Conservation (phyloP, 169 alveolate genomes). For the Blepharisma undulans region DNA sequence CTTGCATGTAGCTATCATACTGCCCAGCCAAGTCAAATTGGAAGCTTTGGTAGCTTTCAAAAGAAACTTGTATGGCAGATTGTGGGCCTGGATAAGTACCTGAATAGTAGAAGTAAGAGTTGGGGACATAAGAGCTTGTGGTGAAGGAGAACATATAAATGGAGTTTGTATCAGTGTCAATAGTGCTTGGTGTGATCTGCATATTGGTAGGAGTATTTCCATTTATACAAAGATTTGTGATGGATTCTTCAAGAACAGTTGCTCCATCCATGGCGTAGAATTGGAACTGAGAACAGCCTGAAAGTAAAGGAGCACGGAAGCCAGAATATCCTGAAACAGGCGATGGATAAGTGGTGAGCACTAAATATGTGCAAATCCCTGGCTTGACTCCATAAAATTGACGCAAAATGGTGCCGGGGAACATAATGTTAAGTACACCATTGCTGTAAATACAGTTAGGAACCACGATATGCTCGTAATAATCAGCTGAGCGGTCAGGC, state of each 20-base stretch:
- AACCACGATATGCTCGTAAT: background rate
- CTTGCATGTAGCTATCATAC: background rate
- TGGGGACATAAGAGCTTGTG: background rate
- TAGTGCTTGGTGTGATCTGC: background rate
- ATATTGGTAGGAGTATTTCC: background rate
- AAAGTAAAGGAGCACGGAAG: background rate
- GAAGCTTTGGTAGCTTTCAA: constrained; percentile 22
- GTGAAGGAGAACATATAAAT: constrained; percentile 22
- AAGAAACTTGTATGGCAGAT: background rate
- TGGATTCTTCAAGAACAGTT: constrained; percentile 1
- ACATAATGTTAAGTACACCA: background rate
- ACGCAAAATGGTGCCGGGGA: constrained; percentile 4
- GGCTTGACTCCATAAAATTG: constrained; percentile 10
- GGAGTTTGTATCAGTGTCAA: background rate
- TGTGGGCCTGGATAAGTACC: constrained; percentile 8
- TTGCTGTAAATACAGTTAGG: background rate
- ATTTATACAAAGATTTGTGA: background rate
- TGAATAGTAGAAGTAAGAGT: background rate
- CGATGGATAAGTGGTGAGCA: background rate
- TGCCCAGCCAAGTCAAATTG: constrained; percentile 6
- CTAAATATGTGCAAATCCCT: constrained; percentile 2
- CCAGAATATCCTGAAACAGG: constrained; percentile 10
- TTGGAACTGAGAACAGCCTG: constrained; percentile 32
- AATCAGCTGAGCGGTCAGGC: background rate
- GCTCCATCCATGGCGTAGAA: constrained; percentile 17